Conservation (phyloP, 441 rosid species). For the Adansonia madagascariensis region DNA sequence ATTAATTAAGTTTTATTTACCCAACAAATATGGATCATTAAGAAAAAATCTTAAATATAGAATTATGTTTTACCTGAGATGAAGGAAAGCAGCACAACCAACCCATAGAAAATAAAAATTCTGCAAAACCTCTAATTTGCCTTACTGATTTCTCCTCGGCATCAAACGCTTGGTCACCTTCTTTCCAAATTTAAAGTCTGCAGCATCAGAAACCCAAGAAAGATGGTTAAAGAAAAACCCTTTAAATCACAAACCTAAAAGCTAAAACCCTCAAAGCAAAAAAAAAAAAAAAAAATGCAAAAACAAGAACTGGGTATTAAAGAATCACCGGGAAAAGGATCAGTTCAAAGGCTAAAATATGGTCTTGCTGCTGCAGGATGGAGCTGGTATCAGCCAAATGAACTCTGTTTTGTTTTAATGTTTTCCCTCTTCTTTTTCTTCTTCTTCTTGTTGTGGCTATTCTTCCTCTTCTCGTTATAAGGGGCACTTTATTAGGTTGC, state of each 20-base stretch:
- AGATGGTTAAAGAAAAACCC: constrained; percentile 29
- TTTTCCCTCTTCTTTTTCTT: neutral
- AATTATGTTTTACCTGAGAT: constrained; percentile 50
- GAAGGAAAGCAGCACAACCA: constrained; percentile 64
- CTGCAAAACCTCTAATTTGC: constrained; percentile 32
- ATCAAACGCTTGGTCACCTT: constrained; percentile 30
- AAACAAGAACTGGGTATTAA: constrained; percentile 30
- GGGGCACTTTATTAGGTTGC: constrained; percentile 28
- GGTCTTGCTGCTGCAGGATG: neutral
- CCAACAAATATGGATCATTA: constrained; percentile 11
- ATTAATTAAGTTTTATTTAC: neutral
- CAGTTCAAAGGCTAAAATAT: constrained; percentile 25
- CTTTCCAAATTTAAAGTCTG: constrained; percentile 34
- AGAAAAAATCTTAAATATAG: constrained; percentile 13
- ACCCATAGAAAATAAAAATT: constrained; percentile 54
- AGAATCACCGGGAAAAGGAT: constrained; percentile 40
- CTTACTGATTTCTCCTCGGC: constrained; percentile 35
- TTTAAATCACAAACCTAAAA: constrained; percentile 34
- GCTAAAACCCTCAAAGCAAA: constrained; percentile 5
- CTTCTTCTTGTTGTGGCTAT: constrained; percentile 20
- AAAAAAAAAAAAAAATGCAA: neutral
- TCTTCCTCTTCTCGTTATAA: constrained; percentile 1
- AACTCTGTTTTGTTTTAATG: constrained; percentile 2
- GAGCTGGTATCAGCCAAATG: constrained; percentile 34
- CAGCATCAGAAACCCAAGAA: constrained; percentile 38